phyloP scores from a whole-genome alignment of 495 filamentous ascomycete species.

The Penicillium angulare region DNA sequence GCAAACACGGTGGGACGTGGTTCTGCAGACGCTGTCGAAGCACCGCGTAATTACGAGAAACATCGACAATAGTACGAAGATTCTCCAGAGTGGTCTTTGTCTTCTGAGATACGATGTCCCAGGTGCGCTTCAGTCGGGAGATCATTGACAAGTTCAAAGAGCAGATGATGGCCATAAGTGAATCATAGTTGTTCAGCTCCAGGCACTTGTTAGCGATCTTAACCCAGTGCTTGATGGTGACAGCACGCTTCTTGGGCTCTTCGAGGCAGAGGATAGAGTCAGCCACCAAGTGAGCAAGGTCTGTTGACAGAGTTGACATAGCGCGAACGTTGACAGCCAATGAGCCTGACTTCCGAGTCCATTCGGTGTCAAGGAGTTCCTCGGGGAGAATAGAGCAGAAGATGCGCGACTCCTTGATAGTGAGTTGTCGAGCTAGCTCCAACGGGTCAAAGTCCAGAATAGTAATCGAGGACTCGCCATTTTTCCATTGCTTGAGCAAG shows the following conservation, averaged over 20 bases:
- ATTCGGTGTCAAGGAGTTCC: constrained; percentile 89
- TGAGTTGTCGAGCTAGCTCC: constrained; percentile 90
- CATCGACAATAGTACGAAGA: constrained; percentile 79
- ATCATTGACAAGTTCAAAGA: constrained; percentile 90
- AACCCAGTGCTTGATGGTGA: constrained; percentile 96
- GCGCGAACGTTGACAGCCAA: constrained; percentile 89
- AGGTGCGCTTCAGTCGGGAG: constrained; percentile 84
- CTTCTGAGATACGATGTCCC: constrained; percentile 86
- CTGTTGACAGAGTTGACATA: constrained; percentile 90
- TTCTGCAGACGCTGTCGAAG: constrained; percentile 84
- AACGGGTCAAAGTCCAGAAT: constrained; percentile 93
- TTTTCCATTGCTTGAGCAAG: constrained; percentile 71
- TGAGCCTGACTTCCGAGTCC: constrained; percentile 80
- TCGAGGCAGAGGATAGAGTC: constrained; percentile 86
- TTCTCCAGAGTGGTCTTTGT: constrained; percentile 76
- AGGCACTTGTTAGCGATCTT: constrained; percentile 89
- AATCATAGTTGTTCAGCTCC: constrained; percentile 92
- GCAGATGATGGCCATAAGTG: constrained; percentile 94
- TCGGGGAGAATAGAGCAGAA: constrained; percentile 92
- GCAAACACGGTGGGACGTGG: constrained; percentile 88
- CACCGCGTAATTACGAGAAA: constrained; percentile 87
- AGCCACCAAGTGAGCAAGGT: constrained; percentile 89
- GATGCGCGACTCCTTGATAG: constrained; percentile 87
- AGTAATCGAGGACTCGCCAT: constrained; percentile 63
- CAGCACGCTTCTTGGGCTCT: constrained; percentile 87